Evolutionary conservation across 352 stramenopile species (phyloP).

Genomic region (Pythium folliculosum): DNA sequence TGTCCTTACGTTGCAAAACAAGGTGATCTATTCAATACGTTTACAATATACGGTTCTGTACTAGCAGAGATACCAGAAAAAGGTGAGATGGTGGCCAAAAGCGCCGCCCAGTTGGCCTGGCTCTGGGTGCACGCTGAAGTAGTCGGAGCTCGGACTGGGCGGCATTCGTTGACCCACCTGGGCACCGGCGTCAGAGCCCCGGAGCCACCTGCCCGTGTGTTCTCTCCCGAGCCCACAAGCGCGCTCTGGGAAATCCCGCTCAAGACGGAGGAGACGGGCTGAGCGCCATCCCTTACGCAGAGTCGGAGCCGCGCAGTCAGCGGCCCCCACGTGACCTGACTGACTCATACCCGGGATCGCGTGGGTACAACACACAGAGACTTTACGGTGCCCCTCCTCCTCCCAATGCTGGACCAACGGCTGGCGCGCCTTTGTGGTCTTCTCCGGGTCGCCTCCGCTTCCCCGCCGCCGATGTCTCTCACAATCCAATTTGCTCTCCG

Average conservation of each 20-base stretch:
- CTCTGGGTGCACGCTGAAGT: background rate
- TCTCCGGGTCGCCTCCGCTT: background rate
- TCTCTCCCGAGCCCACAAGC: background rate
- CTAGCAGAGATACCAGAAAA: slow-evolving; percentile 1
- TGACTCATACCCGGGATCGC: background rate
- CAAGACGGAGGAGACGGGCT: background rate
- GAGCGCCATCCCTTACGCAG: background rate
- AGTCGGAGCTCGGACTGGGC: background rate
- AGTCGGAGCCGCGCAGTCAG: background rate
- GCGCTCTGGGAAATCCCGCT: background rate
- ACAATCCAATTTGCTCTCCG: slow-evolving; percentile 39
- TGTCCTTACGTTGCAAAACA: slow-evolving; percentile 17
- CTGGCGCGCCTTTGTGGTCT: slow-evolving; percentile 1
- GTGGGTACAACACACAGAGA: background rate
- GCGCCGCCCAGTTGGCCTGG: background rate
- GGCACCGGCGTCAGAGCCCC: background rate
- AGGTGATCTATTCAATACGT: slow-evolving; percentile 10
- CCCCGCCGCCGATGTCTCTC: no score
- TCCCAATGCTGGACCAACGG: background rate
- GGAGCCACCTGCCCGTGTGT: background rate
- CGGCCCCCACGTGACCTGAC: background rate
- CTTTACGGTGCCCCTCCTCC: background rate
- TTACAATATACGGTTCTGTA: background rate
- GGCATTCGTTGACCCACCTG: slow-evolving; percentile 1
- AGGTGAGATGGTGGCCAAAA: background rate